phyloP scores from a whole-genome alignment of 1,284 basidiomycete genomes.

The Mycena citricolor region DNA sequence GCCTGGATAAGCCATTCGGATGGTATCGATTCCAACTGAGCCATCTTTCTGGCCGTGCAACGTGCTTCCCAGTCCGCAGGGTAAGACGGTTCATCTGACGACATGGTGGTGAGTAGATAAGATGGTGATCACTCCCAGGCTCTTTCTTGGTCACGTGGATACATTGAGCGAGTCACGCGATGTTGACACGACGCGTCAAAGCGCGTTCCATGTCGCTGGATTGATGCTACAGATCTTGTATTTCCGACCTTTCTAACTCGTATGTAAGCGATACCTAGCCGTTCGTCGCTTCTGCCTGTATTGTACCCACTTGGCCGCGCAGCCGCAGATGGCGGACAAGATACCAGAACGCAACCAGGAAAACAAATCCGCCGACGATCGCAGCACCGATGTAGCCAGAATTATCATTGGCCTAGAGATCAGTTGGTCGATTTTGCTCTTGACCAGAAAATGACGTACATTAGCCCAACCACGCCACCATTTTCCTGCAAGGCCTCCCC shows the following conservation, averaged over 20 bases:
- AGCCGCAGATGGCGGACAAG: too few relatives aligned
- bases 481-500: constrained; percentile 71
- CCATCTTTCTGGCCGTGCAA: constrained; percentile 15
- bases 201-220: too few relatives aligned
- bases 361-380: constrained; percentile 73
- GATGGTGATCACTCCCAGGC: too few relatives aligned
- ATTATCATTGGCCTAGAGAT: constrained; percentile 66
- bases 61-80: constrained; percentile 18
- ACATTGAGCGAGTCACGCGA: too few relatives aligned
- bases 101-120: too few relatives aligned
- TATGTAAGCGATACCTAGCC: too few relatives aligned
- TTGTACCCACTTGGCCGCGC: constrained; percentile 28
- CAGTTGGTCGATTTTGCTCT: not conserved
- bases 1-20: constrained; percentile 46
- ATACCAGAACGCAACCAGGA: constrained; percentile 61
- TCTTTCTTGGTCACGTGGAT: too few relatives aligned
- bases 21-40: constrained; percentile 51
- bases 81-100: too few relatives aligned
- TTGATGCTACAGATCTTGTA: too few relatives aligned
- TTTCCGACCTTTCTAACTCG: too few relatives aligned
- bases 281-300: constrained; percentile 3
- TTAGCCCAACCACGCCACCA: constrained; percentile 86
- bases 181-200: too few relatives aligned
- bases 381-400: constrained; percentile 85
- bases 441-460: constrained; percentile 32